phyloP scores from a whole-genome alignment of 2,329 filamentous ascomycete species.

The Stachybotrys echinatus region DNA sequence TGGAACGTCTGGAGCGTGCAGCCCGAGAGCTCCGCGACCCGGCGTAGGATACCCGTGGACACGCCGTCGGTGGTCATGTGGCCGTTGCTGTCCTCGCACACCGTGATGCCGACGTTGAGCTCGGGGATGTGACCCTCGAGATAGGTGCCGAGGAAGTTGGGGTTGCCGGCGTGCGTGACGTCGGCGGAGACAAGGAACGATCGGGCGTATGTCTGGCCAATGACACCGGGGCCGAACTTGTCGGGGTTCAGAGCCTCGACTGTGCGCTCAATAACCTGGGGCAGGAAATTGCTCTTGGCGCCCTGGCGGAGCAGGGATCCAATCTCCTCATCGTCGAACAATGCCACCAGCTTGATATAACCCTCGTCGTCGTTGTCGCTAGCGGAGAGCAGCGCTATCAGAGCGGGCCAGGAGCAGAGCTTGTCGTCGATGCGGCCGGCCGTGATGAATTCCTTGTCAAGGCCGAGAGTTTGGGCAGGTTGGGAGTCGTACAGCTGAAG shows the following conservation, averaged over 20 bases:
- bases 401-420: constrained; percentile 88
- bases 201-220: constrained; percentile 82
- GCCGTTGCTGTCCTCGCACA: constrained; percentile 80
- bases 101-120: constrained; percentile 79
- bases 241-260: constrained; percentile 61
- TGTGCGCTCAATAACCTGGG: constrained; percentile 73
- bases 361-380: constrained; percentile 51
- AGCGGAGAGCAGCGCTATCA: constrained; percentile 74
- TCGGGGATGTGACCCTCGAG: constrained; percentile 80
- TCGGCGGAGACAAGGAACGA: constrained; percentile 91
- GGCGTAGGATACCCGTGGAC: constrained; percentile 72
- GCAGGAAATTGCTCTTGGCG: constrained; percentile 83
- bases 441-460: constrained; percentile 92
- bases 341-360: constrained; percentile 83
- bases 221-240: constrained; percentile 50
- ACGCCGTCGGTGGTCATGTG: constrained; percentile 95
- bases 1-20: constrained; percentile 81
- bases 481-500: constrained; percentile 91
- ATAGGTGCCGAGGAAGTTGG: constrained; percentile 84
- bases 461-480: constrained; percentile 73
- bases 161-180: constrained; percentile 90
- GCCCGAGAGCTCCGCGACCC: constrained; percentile 69
- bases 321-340: constrained; percentile 97
- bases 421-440: constrained; percentile 96
- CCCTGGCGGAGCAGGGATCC: constrained; percentile 87